Evolutionary conservation across 495 filamentous ascomycete species (phyloP).

Genomic region (Parathielavia appendiculata): DNA sequence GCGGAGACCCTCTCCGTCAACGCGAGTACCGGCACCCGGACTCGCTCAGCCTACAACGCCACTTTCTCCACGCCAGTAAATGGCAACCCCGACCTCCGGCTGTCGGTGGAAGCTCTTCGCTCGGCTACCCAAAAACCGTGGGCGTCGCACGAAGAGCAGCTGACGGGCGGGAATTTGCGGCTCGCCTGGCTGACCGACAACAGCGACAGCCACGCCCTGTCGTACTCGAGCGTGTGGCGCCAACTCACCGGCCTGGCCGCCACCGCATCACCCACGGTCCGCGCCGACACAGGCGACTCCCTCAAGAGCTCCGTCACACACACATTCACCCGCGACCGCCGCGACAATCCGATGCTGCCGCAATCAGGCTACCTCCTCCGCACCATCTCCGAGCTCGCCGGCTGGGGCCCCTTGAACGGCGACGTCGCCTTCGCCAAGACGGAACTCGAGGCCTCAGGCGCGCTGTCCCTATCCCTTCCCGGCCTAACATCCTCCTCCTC

Average conservation of each 20-base stretch:
- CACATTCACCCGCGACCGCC: constrained; percentile 69
- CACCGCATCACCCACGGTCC: constrained; percentile 71
- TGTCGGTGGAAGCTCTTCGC: constrained; percentile 69
- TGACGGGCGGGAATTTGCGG: constrained; percentile 74
- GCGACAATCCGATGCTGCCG: constrained; percentile 79
- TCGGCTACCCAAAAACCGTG: constrained; percentile 80
- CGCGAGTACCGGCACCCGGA: constrained; percentile 81
- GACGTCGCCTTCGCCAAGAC: constrained; percentile 88
- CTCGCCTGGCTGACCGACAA: constrained; percentile 61
- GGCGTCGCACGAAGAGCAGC: constrained; percentile 86
- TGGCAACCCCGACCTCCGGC: constrained; percentile 72
- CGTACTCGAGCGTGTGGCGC: constrained; percentile 78
- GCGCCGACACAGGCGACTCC: constrained; percentile 82
- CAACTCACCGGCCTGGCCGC: constrained; percentile 73
- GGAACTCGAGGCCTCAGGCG: constrained; percentile 73
- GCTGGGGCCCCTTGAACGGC: constrained; percentile 75
- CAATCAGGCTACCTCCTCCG: constrained; percentile 73
- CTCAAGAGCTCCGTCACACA: constrained; percentile 83
- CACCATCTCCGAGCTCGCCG: constrained; percentile 73
- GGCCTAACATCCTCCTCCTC: constrained; percentile 45
- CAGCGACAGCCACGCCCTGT: constrained; percentile 65
- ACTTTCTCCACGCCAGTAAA: constrained; percentile 72
- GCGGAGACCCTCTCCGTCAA: constrained; percentile 80
- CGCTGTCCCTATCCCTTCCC: constrained; percentile 64
- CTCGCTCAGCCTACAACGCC: constrained; percentile 80